A percentile compares a stretch with the other conserved stretches of the same genome.
Evolutionary conservation across 176 grass and related monocot species (phyloP).

Genomic region (Carex pumila): DNA sequence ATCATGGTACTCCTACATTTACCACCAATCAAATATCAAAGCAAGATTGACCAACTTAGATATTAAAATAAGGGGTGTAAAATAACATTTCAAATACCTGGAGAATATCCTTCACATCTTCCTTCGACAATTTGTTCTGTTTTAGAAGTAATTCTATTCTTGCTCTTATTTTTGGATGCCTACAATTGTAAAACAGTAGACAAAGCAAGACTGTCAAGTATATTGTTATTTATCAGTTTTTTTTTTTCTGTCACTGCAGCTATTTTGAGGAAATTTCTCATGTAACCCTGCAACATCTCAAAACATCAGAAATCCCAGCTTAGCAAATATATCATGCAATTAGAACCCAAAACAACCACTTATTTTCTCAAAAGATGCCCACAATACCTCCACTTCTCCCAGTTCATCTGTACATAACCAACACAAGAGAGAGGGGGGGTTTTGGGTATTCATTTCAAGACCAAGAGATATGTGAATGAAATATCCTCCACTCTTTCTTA

Average conservation of each 20-base stretch:
- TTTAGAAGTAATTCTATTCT: conserved; percentile 87
- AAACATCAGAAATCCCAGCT: neutral
- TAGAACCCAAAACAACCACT: neutral
- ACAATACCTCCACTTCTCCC: neutral
- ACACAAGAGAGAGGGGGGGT: neutral
- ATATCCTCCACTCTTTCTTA: neutral
- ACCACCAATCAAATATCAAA: neutral
- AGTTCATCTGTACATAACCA: neutral
- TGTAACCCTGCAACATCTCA: neutral
- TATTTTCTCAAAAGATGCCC: neutral
- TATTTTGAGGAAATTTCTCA: neutral
- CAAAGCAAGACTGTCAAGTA: neutral
- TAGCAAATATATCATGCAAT: neutral
- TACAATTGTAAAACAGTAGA: conserved; percentile 25
- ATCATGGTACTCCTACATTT: conserved; percentile 84
- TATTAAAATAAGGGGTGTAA: neutral
- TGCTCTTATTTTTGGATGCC: conserved; percentile 65
- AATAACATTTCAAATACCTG: conserved; percentile 32
- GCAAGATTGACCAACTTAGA: neutral
- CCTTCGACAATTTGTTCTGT: conserved; percentile 86
- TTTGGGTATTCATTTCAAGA: neutral
- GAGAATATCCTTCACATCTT: conserved; percentile 80
- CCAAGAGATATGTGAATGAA: neutral
- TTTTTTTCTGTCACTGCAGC: neutral
- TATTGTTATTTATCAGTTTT: neutral